Evolutionary conservation across 1,139 yeast species (phyloP), one percentile per base, ranked within the genome.

Genomic region (Candida anutae): DNA sequence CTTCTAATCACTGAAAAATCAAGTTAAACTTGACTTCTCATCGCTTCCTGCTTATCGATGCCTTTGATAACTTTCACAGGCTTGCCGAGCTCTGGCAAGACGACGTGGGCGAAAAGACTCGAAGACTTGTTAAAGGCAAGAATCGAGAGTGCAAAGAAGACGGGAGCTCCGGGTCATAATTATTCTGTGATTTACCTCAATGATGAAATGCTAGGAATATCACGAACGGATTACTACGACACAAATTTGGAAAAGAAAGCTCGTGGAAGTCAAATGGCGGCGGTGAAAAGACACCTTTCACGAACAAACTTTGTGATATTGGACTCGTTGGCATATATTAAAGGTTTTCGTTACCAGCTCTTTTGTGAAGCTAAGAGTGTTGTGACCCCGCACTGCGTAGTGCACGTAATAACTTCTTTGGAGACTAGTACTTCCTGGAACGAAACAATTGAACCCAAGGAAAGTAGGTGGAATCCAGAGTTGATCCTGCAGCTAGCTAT

Each of bases 281-380:
- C 94, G 0, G 94, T 90, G 10, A 85, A 85, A 45, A 65, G 96
- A 39, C 85, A 81, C 38, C 57, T 93, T 6, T 64, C 81, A 3
- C 67, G 78, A 25, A 63, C 69, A 16, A 78, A 73, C 17, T 68
- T 90, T 25, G 96, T 90, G 2, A 75, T 90, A 13, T 64, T 90
- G 32, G 98, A 90, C 53, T 73, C 93, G 2, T 61, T 87, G 47
- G 79, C 87, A 15, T 93, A 93, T 49, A 93, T 93, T 46, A 93
- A 90, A 48, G 99, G 99, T 0, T 87, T 87, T 49, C 64, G 98
- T 35, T 90, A 93, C 53, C 99, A 90, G 53, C 62, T 90, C 31
- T 87, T 76, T 52, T 87, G 97, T 53, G 98, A 90, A 50, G 90
- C 95, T 22, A 88, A 88, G 46, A 82, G 88, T 1, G 62, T 77